phyloP scores from a whole-genome alignment of 257 asterid genomes.

The Jacaranda copaia region DNA sequence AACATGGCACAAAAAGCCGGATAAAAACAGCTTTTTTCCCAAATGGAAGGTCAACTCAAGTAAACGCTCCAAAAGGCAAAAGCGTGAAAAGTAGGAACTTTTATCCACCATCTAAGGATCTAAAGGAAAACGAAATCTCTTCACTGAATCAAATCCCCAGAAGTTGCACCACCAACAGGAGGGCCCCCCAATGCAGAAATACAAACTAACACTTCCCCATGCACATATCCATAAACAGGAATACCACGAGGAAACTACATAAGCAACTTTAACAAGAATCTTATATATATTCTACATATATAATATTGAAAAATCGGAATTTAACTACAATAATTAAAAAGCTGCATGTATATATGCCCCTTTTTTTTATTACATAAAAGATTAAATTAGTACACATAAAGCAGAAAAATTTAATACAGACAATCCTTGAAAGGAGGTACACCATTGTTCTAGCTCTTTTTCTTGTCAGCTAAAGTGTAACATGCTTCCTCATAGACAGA shows the following conservation, averaged over 20 bases:
- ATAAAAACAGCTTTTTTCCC: slow-evolving; percentile 31
- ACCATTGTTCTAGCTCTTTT: not conserved
- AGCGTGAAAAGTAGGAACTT: slow-evolving; percentile 34
- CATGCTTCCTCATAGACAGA: not conserved
- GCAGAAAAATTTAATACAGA: not conserved
- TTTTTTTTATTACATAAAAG: not conserved
- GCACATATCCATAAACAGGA: not conserved
- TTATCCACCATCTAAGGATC: slow-evolving; percentile 28
- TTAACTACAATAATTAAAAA: not conserved
- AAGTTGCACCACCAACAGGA: not conserved
- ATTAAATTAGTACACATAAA: not conserved
- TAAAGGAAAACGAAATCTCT: slow-evolving; percentile 34
- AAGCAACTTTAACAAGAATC: not conserved
- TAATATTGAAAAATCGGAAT: not conserved
- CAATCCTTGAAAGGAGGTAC: not conserved
- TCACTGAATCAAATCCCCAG: slow-evolving; percentile 37
- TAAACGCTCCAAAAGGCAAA: slow-evolving; percentile 37
- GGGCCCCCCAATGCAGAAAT: too few relatives aligned
- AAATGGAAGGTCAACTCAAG: slow-evolving; percentile 49
- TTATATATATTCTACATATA: too few relatives aligned
- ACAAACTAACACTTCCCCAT: slow-evolving; percentile 21
- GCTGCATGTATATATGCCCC: too few relatives aligned
- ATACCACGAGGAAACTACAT: not conserved
- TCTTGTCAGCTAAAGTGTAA: not conserved
- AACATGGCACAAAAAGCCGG: slow-evolving; percentile 30